Percentiles rank a stretch among this genome's conserved stretches.
phyloP scores from a whole-genome alignment of 768 basidiomycete genomes.

The Amanita rimosa region DNA sequence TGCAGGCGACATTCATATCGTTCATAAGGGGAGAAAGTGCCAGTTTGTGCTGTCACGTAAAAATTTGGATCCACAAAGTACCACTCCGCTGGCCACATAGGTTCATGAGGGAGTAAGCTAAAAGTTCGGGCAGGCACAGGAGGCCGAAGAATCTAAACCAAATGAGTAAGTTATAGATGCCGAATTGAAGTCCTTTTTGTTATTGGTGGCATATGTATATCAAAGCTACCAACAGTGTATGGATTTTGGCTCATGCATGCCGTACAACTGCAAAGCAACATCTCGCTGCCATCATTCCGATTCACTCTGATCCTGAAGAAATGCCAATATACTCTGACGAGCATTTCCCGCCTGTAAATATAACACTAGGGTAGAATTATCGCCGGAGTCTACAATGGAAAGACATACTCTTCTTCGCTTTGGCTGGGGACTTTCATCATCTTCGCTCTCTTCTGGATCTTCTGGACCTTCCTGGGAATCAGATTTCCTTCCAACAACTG shows the following conservation, averaged over 20 bases:
- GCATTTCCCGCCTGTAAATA: constrained; percentile 20
- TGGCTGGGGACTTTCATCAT: constrained; percentile 21
- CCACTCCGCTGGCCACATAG: too few species aligned
- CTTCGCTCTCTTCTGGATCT: constrained; percentile 19
- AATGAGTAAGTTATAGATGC: too few species aligned
- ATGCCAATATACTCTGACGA: constrained; percentile 55
- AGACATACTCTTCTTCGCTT: constrained; percentile 20
- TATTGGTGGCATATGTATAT: too few species aligned
- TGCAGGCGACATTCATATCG: constrained; percentile 38
- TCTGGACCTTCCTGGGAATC: constrained; percentile 13
- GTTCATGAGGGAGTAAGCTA: too few species aligned
- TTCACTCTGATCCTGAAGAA: constrained; percentile 63
- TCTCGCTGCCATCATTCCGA: constrained; percentile 26
- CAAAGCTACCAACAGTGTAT: too few species aligned
- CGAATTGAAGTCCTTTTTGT: too few species aligned
- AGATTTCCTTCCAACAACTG: constrained; percentile 26
- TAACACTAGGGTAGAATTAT: not conserved
- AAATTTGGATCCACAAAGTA: not conserved
- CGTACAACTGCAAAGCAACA: too few species aligned
- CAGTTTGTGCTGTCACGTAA: not conserved
- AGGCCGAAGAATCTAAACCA: too few species aligned
- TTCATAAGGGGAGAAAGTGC: constrained; percentile 24
- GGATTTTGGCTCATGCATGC: too few species aligned
- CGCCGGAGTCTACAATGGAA: not conserved
- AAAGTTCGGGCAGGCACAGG: too few species aligned